A percentile compares a stretch with the other conserved stretches of the same genome.
phyloP scores from a whole-genome alignment of 768 basidiomycete genomes.

The Lactarius pseudohatsudake region DNA sequence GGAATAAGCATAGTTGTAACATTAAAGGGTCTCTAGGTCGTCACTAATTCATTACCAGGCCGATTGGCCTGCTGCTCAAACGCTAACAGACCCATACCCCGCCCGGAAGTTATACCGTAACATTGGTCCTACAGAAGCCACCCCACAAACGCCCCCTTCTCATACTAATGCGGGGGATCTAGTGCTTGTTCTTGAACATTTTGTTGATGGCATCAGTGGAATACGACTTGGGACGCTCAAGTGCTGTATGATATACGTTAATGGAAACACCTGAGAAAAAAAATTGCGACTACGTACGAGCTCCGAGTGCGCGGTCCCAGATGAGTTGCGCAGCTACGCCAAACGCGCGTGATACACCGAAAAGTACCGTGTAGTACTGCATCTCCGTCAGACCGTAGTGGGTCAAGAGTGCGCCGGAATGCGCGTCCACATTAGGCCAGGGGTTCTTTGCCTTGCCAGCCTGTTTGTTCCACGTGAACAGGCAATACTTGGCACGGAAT shows the following conservation, averaged over 20 bases:
- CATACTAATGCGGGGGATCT: constrained; percentile 9
- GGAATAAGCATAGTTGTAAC: constrained; percentile 11
- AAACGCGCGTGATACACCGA: constrained; percentile 94
- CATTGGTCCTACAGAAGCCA: constrained; percentile 5
- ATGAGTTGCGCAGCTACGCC: constrained; percentile 88
- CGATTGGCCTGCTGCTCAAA: constrained; percentile 10
- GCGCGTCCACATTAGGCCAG: constrained; percentile 97
- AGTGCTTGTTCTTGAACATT: constrained; percentile 65
- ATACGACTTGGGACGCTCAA: constrained; percentile 91
- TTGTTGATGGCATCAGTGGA: constrained; percentile 77
- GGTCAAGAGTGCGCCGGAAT: constrained; percentile 86
- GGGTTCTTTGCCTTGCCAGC: constrained; percentile 93
- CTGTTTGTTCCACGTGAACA: constrained; percentile 36
- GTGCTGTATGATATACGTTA: constrained; percentile 44
- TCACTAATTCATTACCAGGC: constrained; percentile 13
- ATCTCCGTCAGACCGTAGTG: constrained; percentile 87
- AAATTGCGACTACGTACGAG: constrained; percentile 54
- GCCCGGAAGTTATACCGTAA: constrained; percentile 6
- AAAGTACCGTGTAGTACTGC: constrained; percentile 96
- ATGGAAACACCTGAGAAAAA: constrained; percentile 7
- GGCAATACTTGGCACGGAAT: constrained; percentile 6
- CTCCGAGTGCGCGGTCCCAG: constrained; percentile 92
- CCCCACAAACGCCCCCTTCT: constrained; percentile 9
- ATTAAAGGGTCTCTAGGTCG: constrained; percentile 10
- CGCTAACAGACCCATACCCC: constrained; percentile 6